Evolutionary conservation across 2,329 filamentous ascomycete species (phyloP).

Genomic region (Neonectria magnoliae): DNA sequence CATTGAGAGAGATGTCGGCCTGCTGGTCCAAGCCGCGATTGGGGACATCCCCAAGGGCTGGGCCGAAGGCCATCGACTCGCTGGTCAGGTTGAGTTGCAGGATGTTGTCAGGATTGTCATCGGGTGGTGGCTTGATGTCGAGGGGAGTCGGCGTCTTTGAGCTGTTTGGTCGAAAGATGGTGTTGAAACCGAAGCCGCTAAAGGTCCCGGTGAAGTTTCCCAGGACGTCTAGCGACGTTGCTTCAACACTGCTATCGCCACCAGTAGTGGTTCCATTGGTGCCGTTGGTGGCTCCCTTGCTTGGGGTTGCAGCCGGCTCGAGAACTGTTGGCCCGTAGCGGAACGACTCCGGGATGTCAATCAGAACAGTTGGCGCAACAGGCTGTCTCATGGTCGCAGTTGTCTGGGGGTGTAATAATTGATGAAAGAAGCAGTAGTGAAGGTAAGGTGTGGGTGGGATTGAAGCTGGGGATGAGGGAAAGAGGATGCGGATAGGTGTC

Average conservation of each 20-base stretch:
- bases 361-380: too few relatives aligned
- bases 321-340: too few relatives aligned
- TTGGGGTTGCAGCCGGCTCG: too few relatives aligned
- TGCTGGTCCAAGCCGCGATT: conserved; percentile 51
- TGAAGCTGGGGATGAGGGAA: too few relatives aligned
- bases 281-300: too few relatives aligned
- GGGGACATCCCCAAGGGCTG: conserved; percentile 47
- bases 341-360: too few relatives aligned
- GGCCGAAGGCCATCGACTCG: conserved; percentile 47
- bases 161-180: conserved; percentile 50
- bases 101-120: conserved; percentile 42
- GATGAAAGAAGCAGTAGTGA: too few relatives aligned
- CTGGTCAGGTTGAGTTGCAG: conserved; percentile 52
- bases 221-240: conserved; percentile 33
- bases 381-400: too few relatives aligned
- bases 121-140: conserved; percentile 18
- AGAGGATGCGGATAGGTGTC: too few relatives aligned
- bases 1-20: conserved; percentile 48
- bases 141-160: conserved; percentile 33
- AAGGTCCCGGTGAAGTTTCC: conserved; percentile 43
- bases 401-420: too few relatives aligned
- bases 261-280: too few relatives aligned
- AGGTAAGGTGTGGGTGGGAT: too few relatives aligned
- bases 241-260: not conserved
- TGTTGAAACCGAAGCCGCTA: conserved; percentile 50